Evolutionary conservation across 805 yeast species (phyloP), one percentile per base, ranked within the genome.

Genomic region (Blastobotrys peoriensis): DNA sequence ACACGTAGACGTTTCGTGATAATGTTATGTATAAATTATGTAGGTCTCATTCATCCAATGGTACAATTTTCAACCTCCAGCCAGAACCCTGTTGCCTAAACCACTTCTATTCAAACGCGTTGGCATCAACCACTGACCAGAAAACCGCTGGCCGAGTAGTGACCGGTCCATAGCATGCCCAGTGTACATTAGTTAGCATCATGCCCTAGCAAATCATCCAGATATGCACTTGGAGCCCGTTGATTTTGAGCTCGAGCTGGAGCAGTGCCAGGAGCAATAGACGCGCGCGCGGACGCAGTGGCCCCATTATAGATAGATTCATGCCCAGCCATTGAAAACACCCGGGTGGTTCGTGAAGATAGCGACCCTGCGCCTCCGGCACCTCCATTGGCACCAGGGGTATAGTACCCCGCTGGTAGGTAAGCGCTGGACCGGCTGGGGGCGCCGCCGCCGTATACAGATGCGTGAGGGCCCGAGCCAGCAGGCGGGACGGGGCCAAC

Each of bases 211-310:
- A 66, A 54, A 36, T 64, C 67, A 43, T 66, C 68, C 34, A 66
- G 55, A 41, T 58, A 66, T 5, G 63, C 61, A 38, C 65, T 61
- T 6, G 70, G 69, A 15, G 67, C 66, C 3, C 69, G 51, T 49
- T 48, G 48, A 38, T 43, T 41, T 40, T 35, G 46, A 33, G 37
- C 47, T 44, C 23, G n/a, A 10, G 5, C 19, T 36, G 34, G 50
- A 47, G 25, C 33, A 40, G 30, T 36, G 27, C 35, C 30, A 33
- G 41, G 44, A 20, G 38, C 30, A 20, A 28, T 38, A 33, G 49
- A 28, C 15, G 38, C 28, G 2, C 43, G 43, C 27, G 33, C 40
- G 33, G 18, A 41, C 19, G 36, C 41, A 22, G 39, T 38, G 23
- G 44, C n/a, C 44, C 40, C 43, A 20, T 38, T 46, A 22, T 46